These are phyloP conservation scores for Clarireedia hainanense DNA, from an alignment of 2,329 filamentous ascomycete genomes.

Conservation along the genomic window DNA sequence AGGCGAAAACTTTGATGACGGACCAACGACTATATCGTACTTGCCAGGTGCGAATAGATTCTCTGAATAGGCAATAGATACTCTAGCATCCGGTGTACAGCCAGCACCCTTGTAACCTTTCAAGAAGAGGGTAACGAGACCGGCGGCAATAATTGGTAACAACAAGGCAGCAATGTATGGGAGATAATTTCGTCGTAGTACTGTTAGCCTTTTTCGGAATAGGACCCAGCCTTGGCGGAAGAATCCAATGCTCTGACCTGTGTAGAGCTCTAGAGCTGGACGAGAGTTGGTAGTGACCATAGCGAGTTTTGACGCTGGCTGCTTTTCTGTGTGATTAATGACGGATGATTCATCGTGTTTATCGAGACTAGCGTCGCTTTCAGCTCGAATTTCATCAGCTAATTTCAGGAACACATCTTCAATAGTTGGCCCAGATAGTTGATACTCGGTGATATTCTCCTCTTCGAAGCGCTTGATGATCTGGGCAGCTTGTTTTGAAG, in stretches of 20 bases:
- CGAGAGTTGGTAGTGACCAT: conserved; percentile 5
- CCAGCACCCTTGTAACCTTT: conserved; percentile 42
- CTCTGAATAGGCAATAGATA: conserved; percentile 33
- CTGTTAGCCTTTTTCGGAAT: conserved; percentile 68
- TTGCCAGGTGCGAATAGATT: conserved; percentile 15
- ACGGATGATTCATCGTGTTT: conserved; percentile 5
- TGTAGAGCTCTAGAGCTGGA: conserved; percentile 47
- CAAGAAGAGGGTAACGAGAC: conserved; percentile 71
- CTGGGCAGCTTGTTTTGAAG: conserved; percentile 61
- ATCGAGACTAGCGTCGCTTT: conserved; percentile 29
- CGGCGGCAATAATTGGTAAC: conserved; percentile 73
- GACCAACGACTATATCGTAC: conserved; percentile 35
- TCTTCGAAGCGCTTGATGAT: conserved; percentile 65
- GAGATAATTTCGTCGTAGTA: conserved; percentile 71
- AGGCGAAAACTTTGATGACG: conserved; percentile 34
- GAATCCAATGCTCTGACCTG: conserved; percentile 63
- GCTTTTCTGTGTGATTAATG: conserved; percentile 21
- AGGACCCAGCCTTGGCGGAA: conserved; percentile 64
- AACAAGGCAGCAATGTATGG: conserved; percentile 68
- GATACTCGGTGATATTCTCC: conserved; percentile 64
- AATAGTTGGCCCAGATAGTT: conserved; percentile 81
- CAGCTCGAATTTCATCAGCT: conserved; percentile 66
- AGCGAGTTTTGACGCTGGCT: conserved; percentile 13
- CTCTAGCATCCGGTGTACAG: conserved; percentile 44
- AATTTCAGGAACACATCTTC: conserved; percentile 88